Percentiles rank a stretch among this genome's conserved stretches.
These are phyloP conservation scores for Globisporangium acanthophoron DNA, from an alignment of 352 stramenopile species.

Conservation along the genomic window DNA sequence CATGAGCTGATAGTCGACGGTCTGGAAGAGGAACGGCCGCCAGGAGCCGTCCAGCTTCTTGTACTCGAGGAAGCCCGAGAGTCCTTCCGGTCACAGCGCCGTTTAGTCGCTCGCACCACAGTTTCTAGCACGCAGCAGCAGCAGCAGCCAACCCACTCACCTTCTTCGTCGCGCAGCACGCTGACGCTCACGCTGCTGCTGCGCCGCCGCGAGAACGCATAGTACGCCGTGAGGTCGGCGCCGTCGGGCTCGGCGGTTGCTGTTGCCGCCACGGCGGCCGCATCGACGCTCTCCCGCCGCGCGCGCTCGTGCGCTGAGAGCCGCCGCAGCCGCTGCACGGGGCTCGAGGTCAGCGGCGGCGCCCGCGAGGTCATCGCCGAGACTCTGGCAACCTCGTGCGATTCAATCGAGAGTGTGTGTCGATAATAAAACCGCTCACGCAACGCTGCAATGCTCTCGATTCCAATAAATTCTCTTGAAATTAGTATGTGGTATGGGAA, in stretches of 20 bases:
- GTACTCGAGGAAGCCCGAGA: constrained; percentile 70
- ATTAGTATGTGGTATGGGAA: not conserved
- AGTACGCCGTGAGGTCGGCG: constrained; percentile 54
- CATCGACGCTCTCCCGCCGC: not conserved
- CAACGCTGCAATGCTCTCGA: not conserved
- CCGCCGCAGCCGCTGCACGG: constrained; percentile 5
- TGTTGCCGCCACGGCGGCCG: not conserved
- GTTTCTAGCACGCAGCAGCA: too few species aligned
- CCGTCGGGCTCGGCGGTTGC: constrained; percentile 17
- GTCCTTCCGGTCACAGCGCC: constrained; percentile 7
- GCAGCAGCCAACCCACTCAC: not conserved
- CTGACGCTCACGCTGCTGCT: constrained; percentile 36
- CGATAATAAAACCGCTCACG: not conserved
- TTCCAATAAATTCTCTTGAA: too few species aligned
- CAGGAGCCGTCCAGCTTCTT: constrained; percentile 63
- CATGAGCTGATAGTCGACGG: constrained; percentile 53
- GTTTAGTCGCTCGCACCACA: not conserved
- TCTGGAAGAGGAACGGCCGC: constrained; percentile 78
- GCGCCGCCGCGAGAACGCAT: constrained; percentile 47
- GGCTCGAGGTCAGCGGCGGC: not conserved
- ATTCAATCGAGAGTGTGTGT: not conserved
- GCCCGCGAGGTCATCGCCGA: not conserved
- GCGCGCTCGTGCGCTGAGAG: constrained; percentile 11
- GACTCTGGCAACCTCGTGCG: too few species aligned
- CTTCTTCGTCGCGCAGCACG: constrained; percentile 36